phyloP scores from a whole-genome alignment of 352 stramenopile genomes.

The Thraustochytrium sp. region DNA sequence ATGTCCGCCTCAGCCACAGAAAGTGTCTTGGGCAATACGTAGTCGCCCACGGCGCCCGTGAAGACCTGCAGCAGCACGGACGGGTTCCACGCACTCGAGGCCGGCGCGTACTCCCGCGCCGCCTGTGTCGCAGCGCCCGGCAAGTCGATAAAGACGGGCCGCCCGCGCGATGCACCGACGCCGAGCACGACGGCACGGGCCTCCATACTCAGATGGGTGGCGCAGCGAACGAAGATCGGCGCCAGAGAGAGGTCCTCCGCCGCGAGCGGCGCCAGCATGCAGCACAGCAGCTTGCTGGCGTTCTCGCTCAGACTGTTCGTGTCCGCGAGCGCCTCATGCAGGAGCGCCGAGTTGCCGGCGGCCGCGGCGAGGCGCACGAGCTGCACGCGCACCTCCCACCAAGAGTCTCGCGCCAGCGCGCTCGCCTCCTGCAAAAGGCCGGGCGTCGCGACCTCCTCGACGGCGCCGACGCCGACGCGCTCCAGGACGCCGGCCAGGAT shows the following conservation, averaged over 20 bases:
- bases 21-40: background rate
- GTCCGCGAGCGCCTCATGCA: background rate
- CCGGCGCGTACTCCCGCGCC: background rate
- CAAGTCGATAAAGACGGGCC: background rate
- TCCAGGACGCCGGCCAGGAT: background rate
- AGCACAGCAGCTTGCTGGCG: background rate
- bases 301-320: background rate
- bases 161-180: background rate
- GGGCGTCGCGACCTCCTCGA: background rate
- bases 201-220: background rate
- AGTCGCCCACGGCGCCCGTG: background rate
- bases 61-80: background rate
- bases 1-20: background rate
- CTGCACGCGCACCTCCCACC: slow-evolving; percentile 75
- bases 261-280: background rate
- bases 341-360: background rate
- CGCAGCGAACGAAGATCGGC: background rate
- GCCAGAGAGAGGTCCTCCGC: background rate
- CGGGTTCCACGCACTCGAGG: background rate
- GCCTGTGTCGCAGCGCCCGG: background rate
- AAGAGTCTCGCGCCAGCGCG: background rate
- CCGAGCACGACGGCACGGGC: background rate
- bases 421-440: background rate
- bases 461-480: background rate
- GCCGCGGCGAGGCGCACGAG: slow-evolving; percentile 43